Percentiles rank a stretch among this genome's conserved stretches.
phyloP scores from a whole-genome alignment of 805 yeast genomes.

The Ogataea methanolica region DNA sequence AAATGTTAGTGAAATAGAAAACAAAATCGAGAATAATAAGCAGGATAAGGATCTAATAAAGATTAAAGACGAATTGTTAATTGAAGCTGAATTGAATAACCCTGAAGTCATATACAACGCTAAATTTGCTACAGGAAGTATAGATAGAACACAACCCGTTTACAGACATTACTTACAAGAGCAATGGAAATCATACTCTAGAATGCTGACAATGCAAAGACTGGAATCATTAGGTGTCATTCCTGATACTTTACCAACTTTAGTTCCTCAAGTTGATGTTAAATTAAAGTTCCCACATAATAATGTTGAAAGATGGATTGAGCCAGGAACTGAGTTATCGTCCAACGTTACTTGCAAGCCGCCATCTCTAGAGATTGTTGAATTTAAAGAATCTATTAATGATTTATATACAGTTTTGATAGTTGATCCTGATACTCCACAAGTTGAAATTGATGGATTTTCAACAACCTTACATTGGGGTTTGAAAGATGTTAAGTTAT shows the following conservation, averaged over 20 bases:
- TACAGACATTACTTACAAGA: constrained; percentile 63
- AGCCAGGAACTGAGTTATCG: constrained; percentile 74
- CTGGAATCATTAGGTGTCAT: constrained; percentile 78
- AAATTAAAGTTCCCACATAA: constrained; percentile 71
- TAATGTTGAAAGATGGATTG: constrained; percentile 61
- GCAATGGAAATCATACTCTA: constrained; percentile 67
- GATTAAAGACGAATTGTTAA: constrained; percentile 31
- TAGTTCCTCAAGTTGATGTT: constrained; percentile 76
- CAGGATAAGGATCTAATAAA: constrained; percentile 16
- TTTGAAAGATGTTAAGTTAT: constrained; percentile 58
- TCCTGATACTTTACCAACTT: constrained; percentile 91
- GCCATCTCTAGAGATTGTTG: constrained; percentile 75
- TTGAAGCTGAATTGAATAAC: constrained; percentile 66
- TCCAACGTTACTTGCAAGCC: constrained; percentile 68
- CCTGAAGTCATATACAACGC: constrained; percentile 82
- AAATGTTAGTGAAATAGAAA: constrained; percentile 33
- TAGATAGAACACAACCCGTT: constrained; percentile 75
- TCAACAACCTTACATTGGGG: constrained; percentile 76
- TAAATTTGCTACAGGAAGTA: constrained; percentile 38
- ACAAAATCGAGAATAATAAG: constrained; percentile 20
- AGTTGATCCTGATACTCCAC: constrained; percentile 92
- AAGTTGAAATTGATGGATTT: constrained; percentile 61
- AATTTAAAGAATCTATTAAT: constrained; percentile 49
- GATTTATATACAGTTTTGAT: constrained; percentile 71
- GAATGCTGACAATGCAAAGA: constrained; percentile 87